These are phyloP conservation scores for Inga laurina DNA, from an alignment of 306 rosid species.

Conservation along the genomic window DNA sequence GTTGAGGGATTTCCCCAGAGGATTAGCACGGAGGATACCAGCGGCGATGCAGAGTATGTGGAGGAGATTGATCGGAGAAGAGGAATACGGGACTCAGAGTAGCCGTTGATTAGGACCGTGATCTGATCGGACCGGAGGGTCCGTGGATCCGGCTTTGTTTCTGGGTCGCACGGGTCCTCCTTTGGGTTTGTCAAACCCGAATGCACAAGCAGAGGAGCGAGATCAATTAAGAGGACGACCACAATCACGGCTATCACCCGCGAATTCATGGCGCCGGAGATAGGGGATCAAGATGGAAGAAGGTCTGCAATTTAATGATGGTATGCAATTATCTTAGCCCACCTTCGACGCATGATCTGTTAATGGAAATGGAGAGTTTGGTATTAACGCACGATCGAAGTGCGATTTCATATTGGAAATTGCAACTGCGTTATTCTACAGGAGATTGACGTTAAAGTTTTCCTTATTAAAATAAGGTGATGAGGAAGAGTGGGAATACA, in stretches of 20 bases:
- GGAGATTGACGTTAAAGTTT: background rate
- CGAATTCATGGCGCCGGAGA: constrained; percentile 27
- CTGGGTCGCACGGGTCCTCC: constrained; percentile 45
- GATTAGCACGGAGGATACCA: constrained; percentile 69
- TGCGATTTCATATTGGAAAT: background rate
- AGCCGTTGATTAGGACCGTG: constrained; percentile 86
- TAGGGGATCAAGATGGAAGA: background rate
- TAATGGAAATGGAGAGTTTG: background rate
- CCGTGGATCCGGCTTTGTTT: constrained; percentile 26
- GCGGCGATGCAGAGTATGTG: constrained; percentile 62
- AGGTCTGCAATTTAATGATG: background rate
- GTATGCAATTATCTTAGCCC: background rate
- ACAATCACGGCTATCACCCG: background rate
- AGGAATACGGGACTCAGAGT: constrained; percentile 73
- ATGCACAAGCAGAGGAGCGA: constrained; percentile 18
- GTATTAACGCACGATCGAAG: background rate
- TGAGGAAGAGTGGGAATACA: background rate
- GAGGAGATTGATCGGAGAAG: constrained; percentile 70
- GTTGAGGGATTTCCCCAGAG: constrained; percentile 95
- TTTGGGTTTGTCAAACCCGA: constrained; percentile 17
- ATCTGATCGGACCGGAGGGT: constrained; percentile 56
- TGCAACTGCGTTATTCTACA: constrained; percentile 28
- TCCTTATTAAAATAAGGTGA: background rate
- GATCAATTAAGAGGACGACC: background rate
- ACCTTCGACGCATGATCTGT: background rate